Conservation (phyloP, 1,284 basidiomycete species). For the Melampsora medusae region DNA sequence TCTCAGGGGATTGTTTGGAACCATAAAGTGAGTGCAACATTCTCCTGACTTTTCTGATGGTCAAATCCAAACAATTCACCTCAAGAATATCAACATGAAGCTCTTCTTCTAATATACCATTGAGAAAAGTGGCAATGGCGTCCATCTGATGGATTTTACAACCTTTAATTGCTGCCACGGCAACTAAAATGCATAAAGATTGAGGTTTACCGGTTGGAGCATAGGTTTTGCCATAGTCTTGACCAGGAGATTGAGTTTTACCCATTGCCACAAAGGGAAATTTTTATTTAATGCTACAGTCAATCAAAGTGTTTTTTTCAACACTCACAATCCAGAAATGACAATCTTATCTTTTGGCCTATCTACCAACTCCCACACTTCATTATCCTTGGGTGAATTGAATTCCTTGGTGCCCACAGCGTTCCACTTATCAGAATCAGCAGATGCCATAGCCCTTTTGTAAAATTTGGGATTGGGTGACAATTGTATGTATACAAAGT, state of each 20-base stretch:
- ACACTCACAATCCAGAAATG: not conserved
- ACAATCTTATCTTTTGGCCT: not conserved
- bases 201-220: not conserved
- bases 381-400: no score
- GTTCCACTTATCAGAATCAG: no score
- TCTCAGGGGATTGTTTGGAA: not conserved
- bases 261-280: no score
- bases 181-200: not conserved
- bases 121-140: not conserved
- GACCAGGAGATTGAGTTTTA: no score
- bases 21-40: not conserved
- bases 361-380: not conserved
- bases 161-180: not conserved
- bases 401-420: no score
- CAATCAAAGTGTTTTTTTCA: no score
- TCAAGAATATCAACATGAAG: not conserved
- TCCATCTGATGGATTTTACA: not conserved
- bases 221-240: not conserved
- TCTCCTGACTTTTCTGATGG: not conserved
- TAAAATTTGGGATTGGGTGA: no score
- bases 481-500: no score
- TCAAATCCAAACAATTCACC: not conserved
- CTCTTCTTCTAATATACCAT: not conserved
- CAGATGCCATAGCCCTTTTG: no score
- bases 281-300: no score